A percentile compares a stretch with the other conserved stretches of the same genome.
phyloP scores from a whole-genome alignment of 1,284 basidiomycete genomes.

The Ustilago cynodontis region DNA sequence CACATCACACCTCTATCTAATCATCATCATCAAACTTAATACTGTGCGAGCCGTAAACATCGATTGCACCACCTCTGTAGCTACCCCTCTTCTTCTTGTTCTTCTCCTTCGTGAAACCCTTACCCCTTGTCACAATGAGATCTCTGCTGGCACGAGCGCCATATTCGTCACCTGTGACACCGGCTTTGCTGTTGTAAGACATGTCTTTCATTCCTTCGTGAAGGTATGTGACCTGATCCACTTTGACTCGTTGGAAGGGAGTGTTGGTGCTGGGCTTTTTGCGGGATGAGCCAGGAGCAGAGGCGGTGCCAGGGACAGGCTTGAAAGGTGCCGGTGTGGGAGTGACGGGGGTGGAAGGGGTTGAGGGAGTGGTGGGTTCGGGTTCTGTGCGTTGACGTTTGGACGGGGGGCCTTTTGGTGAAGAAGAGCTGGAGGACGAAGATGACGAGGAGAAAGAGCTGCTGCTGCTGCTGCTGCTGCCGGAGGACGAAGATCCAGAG shows the following conservation, averaged over 20 bases:
- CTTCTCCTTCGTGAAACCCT: constrained; percentile 97
- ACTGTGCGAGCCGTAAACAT: constrained; percentile 61
- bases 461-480: constrained; percentile 27
- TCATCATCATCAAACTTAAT: constrained; percentile 69
- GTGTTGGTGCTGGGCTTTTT: constrained; percentile 39
- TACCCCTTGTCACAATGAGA: constrained; percentile 90
- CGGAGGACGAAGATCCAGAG: constrained; percentile 27
- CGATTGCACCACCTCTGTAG: constrained; percentile 69
- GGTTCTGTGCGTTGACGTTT: constrained; percentile 37
- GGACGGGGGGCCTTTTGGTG: constrained; percentile 33
- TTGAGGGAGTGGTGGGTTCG: constrained; percentile 5
- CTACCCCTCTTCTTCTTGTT: constrained; percentile 97
- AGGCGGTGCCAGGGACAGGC: constrained; percentile 5
- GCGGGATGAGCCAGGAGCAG: constrained; percentile 5
- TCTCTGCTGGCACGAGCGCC: constrained; percentile 87
- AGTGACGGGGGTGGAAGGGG: constrained; percentile 11
- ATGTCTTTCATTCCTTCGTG: constrained; percentile 81
- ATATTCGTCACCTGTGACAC: constrained; percentile 78
- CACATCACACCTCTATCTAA: constrained; percentile 19
- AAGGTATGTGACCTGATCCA: constrained; percentile 75
- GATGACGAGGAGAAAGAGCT: neutral
- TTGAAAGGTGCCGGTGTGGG: constrained; percentile 11
- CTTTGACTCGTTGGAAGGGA: constrained; percentile 84
- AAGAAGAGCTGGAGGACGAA: constrained; percentile 22
- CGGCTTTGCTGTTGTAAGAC: constrained; percentile 81